Evolutionary conservation across 2,329 filamentous ascomycete species (phyloP).

Genomic region (Colletotrichum eleusines): DNA sequence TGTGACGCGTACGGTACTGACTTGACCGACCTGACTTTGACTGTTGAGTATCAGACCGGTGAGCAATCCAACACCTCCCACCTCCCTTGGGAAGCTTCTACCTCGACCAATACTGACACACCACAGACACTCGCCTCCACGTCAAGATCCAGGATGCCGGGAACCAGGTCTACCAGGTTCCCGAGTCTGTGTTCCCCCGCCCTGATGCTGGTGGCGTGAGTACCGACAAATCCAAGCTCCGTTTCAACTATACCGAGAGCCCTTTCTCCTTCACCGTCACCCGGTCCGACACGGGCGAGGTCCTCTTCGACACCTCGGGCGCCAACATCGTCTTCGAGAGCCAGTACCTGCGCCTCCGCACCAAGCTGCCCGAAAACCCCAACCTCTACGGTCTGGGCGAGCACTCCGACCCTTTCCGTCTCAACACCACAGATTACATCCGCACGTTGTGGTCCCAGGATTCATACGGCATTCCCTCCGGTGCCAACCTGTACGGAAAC

Average conservation of each 20-base stretch:
- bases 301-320: constrained; percentile 78
- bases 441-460: constrained; percentile 79
- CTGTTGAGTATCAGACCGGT: constrained; percentile 51
- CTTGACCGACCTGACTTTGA: constrained; percentile 46
- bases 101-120: neutral
- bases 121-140: constrained; percentile 74
- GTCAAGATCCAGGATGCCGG: constrained; percentile 79
- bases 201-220: constrained; percentile 56
- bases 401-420: constrained; percentile 76
- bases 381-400: constrained; percentile 85
- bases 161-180: constrained; percentile 81
- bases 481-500: constrained; percentile 77
- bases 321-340: constrained; percentile 79
- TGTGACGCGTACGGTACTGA: constrained; percentile 46
- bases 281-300: constrained; percentile 54
- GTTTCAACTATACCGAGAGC: constrained; percentile 56
- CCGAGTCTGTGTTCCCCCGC: constrained; percentile 74
- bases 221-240: constrained; percentile 56
- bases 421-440: constrained; percentile 77
- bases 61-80: neutral
- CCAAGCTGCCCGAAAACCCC: constrained; percentile 74
- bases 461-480: constrained; percentile 69
- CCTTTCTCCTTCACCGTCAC: constrained; percentile 77
- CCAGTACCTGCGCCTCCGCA: constrained; percentile 81
- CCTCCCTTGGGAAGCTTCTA: neutral